phyloP scores from a whole-genome alignment of 129 eudicot species.

The Kitagawia praeruptora region DNA sequence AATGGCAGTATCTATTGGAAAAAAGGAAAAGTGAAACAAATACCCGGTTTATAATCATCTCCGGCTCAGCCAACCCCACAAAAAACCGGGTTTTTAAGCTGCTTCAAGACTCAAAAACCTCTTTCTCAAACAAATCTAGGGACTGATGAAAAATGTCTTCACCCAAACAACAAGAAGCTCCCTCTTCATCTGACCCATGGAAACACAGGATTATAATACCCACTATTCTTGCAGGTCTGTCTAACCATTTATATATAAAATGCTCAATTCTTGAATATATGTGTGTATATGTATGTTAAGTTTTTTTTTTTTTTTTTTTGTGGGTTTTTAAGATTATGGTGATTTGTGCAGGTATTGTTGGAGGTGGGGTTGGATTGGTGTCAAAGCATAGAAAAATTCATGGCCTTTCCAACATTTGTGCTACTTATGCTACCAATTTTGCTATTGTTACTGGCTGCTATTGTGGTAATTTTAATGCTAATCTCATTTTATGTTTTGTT shows the following conservation, averaged over 20 bases:
- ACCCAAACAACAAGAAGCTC: conserved; percentile 19
- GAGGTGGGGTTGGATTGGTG: conserved; percentile 63
- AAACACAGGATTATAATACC: conserved; percentile 48
- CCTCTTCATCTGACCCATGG: conserved; percentile 38
- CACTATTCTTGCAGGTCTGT: conserved; percentile 31
- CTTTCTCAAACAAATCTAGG: background rate
- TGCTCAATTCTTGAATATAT: background rate
- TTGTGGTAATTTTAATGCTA: conserved; percentile 50
- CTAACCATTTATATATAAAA: no score
- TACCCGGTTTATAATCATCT: background rate
- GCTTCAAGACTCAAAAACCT: background rate
- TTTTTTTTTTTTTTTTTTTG: background rate
- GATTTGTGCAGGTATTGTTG: conserved; percentile 47
- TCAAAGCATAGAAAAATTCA: conserved; percentile 63
- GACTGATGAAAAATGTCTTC: conserved; percentile 31
- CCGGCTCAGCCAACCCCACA: background rate
- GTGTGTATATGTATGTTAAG: background rate
- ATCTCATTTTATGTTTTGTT: background rate
- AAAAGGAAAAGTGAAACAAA: no score
- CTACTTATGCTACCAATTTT: conserved; percentile 63
- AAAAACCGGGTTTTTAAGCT: background rate
- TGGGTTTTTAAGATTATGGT: background rate
- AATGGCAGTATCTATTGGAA: no score
- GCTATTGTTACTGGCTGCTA: conserved; percentile 86
- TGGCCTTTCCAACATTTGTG: conserved; percentile 53